Evolutionary conservation across 139 green algal genomes (phyloP), one percentile per base, ranked within the genome.

Genomic region (Axilococcus clingmanii): DNA sequence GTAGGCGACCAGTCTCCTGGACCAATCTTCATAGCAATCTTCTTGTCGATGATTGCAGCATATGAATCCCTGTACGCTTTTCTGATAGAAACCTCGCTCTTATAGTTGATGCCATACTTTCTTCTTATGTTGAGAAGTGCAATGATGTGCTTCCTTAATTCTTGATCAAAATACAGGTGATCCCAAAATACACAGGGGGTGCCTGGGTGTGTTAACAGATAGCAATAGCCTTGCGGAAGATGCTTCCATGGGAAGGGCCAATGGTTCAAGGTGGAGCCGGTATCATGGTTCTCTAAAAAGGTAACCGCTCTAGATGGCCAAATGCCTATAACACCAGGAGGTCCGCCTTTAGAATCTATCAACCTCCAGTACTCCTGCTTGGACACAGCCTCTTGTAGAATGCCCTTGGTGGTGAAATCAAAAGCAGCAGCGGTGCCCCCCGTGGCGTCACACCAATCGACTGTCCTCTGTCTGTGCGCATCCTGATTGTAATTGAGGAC

Each of bases 251-350:
- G 89, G 58, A 89, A 93, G 25, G 77, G 78, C 82, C 83, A 92
- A 60, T 86, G 81, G 54, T 78, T 57, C 57, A 80, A 70, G 7
- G 57, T 80, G 61, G 58, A 74, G 7, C 78, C 80, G 5, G 81
- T 91, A 66, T 89, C 82, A 70, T 97, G 90, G 75, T 97, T 96
- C 57, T 97, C 90, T 41, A 99, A 80, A 71, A 99, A 98, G 40
- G 86, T 95, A 48, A 98, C 77, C 23, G 87, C 86, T 24, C 88
- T 77, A 5, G 72, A 87, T 20, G 90, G 88, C 90, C 85, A 96
- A 65, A 87, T 86, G 48, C 89, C 92, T 37, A 96, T 61, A 36
- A 96, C 66, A 15, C 88, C 86, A 12, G 81, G 63, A 9, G 85
- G 71, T 40, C 77, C 74, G 17, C 78, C 76, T 63, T 88, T 59